Evolutionary conservation across 768 basidiomycete genomes (phyloP).

Genomic region (Mycena amicta): DNA sequence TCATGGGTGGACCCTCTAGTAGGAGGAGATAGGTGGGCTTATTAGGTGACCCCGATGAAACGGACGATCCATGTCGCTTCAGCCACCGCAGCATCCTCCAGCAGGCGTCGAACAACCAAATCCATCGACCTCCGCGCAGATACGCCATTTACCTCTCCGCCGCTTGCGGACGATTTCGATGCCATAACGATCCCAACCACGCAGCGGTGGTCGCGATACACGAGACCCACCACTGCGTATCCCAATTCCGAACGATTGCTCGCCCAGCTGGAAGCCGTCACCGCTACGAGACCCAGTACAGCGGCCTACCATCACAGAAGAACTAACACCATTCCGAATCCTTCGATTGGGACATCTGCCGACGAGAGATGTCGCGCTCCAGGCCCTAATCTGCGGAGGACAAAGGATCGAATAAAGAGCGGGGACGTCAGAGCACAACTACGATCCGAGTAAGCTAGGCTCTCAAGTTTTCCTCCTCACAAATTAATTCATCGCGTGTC

Average conservation of each 20-base stretch:
- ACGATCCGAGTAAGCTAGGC: conserved; percentile 1
- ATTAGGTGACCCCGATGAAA: no score
- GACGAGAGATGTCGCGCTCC: neutral
- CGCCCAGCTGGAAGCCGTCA: conserved; percentile 15
- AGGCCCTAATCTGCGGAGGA: neutral
- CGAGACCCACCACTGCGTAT: conserved; percentile 12
- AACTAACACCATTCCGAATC: neutral
- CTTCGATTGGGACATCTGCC: no score
- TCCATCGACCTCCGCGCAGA: conserved; percentile 41
- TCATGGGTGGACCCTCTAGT: no score
- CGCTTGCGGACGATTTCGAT: conserved; percentile 45
- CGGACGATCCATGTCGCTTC: neutral
- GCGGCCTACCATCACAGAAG: neutral
- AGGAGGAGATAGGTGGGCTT: no score
- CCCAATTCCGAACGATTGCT: neutral
- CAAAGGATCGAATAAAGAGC: conserved; percentile 9
- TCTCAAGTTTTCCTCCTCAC: neutral
- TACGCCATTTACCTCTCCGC: conserved; percentile 37
- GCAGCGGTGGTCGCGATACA: conserved; percentile 15
- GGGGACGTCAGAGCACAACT: neutral
- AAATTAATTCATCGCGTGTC: neutral
- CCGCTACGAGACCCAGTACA: neutral
- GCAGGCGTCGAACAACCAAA: conserved; percentile 42
- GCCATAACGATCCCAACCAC: conserved; percentile 34
- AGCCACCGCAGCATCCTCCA: neutral